phyloP scores from a whole-genome alignment of 169 alveolate genomes.

The Eimeria praecox region DNA sequence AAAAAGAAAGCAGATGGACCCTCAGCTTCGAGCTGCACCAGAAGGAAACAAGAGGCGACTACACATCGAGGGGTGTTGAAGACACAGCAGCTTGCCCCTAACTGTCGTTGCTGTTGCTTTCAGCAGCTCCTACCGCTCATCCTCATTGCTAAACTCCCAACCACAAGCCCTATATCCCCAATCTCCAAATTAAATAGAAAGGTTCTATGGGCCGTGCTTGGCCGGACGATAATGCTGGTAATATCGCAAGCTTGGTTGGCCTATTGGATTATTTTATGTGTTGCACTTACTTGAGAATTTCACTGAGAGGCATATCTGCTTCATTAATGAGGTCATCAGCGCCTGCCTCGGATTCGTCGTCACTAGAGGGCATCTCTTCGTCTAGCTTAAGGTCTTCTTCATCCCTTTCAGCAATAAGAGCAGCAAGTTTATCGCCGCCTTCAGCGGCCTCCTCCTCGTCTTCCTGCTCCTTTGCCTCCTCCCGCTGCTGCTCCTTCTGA shows the following conservation, averaged over 20 bases:
- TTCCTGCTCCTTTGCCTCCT: constrained; percentile 13
- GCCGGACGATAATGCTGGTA: no score
- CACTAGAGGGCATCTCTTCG: constrained; percentile 79
- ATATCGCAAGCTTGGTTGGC: no score
- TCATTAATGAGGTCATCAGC: constrained; percentile 79
- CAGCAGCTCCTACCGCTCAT: background rate
- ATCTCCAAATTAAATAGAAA: no score
- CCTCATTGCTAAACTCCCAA: no score
- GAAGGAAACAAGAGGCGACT: no score
- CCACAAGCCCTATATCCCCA: background rate
- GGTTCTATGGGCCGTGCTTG: no score
- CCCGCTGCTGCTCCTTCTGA: background rate
- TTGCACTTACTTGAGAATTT: constrained; percentile 16
- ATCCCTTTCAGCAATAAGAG: constrained; percentile 68
- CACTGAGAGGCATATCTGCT: constrained; percentile 77
- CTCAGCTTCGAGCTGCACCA: no score
- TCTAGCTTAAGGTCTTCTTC: constrained; percentile 82
- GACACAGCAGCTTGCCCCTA: background rate
- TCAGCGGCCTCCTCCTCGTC: constrained; percentile 75
- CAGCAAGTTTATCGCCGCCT: constrained; percentile 75
- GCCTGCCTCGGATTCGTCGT: constrained; percentile 82
- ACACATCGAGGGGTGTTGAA: no score
- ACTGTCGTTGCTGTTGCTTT: background rate
- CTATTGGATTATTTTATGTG: background rate
- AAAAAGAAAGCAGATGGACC: background rate